Percentiles rank a stretch among this genome's conserved stretches.
Conservation (phyloP, 1,139 yeast genomes). For the Lodderomyces jiufengensis region DNA sequence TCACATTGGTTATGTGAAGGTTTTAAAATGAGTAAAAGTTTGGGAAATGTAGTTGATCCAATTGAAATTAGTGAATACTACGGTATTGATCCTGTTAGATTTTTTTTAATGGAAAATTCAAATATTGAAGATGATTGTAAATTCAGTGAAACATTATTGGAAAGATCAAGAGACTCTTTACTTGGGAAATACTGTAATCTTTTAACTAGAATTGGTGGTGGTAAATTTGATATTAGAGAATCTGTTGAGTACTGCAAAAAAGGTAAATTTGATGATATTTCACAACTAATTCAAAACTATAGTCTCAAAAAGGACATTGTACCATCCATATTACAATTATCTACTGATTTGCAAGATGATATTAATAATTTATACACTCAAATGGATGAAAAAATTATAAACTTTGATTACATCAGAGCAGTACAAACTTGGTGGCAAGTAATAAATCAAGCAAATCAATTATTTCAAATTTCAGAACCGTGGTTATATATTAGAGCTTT, state of each 20-base stretch:
- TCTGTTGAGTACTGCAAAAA: constrained; percentile 28
- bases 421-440: constrained; percentile 60
- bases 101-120: constrained; percentile 75
- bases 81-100: constrained; percentile 72
- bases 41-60: constrained; percentile 97
- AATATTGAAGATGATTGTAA: constrained; percentile 76
- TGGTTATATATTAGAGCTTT: constrained; percentile 41
- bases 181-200: constrained; percentile 84
- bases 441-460: constrained; percentile 59
- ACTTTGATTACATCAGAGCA: constrained; percentile 58
- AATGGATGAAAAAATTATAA: constrained; percentile 42
- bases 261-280: constrained; percentile 25
- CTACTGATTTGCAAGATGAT: constrained; percentile 18
- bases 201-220: constrained; percentile 68
- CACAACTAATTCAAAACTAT: constrained; percentile 16
- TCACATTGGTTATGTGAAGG: constrained; percentile 94
- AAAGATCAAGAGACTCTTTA: constrained; percentile 57
- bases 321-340: constrained; percentile 16
- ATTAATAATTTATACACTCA: constrained; percentile 19
- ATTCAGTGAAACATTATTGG: constrained; percentile 60
- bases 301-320: constrained; percentile 15
- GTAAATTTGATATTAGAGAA: constrained; percentile 56
- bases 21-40: constrained; percentile 86
- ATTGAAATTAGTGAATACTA: constrained; percentile 53
- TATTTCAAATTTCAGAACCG: constrained; percentile 59